Evolutionary conservation across 495 filamentous ascomycete species (phyloP).

Genomic region (Tuber indicum): DNA sequence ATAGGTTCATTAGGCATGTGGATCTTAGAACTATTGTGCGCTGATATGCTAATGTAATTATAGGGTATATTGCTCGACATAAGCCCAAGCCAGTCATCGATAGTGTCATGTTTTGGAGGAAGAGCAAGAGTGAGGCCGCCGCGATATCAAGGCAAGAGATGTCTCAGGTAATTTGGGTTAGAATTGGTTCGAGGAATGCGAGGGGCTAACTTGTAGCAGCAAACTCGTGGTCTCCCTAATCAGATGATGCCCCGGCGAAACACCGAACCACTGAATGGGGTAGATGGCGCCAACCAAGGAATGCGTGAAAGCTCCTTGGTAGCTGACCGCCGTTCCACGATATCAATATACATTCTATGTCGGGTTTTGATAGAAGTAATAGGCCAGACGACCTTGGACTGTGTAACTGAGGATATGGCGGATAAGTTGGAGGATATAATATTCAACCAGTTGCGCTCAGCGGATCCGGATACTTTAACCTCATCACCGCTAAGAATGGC

Average conservation of each 20-base stretch:
- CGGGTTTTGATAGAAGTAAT: conserved; percentile 91
- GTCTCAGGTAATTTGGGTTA: conserved; percentile 51
- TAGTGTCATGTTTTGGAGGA: conserved; percentile 94
- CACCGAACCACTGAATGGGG: conserved; percentile 31
- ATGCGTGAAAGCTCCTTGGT: conserved; percentile 46
- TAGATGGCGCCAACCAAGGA: conserved; percentile 26
- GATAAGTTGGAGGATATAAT: conserved; percentile 88
- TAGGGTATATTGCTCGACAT: conserved; percentile 64
- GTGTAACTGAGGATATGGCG: conserved; percentile 80
- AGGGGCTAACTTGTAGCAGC: conserved; percentile 18
- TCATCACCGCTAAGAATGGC: conserved; percentile 74
- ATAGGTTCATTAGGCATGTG: conserved; percentile 70
- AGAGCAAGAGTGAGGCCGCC: conserved; percentile 84
- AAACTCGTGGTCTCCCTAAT: conserved; percentile 25
- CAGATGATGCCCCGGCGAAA: conserved; percentile 37
- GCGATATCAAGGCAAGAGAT: conserved; percentile 55
- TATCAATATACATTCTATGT: conserved; percentile 92
- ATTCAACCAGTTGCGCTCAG: conserved; percentile 79
- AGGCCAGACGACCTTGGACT: conserved; percentile 72
- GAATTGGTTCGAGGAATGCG: not conserved
- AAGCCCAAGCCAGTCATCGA: conserved; percentile 96
- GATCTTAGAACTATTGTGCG: not conserved
- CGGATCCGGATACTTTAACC: conserved; percentile 74
- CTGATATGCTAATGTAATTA: conserved; percentile 45
- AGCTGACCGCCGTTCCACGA: conserved; percentile 73